These are phyloP conservation scores for Pilatotrama ljubarskyi DNA, from an alignment of 768 basidiomycete genomes.

Conservation along the genomic window DNA sequence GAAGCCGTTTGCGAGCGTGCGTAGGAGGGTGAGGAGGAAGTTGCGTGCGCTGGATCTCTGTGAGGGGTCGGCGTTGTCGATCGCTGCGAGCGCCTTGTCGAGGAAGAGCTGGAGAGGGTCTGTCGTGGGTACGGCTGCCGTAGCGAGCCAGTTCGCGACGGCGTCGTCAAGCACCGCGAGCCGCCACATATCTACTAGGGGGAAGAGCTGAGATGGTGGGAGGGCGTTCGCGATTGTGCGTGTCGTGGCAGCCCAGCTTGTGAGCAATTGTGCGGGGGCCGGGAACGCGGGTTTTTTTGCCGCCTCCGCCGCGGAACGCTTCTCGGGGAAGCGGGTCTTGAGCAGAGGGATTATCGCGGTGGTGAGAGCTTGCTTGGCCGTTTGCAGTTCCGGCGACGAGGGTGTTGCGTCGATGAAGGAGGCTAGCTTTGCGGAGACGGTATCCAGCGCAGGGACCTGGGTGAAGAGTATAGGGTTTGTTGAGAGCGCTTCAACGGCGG, in stretches of 20 bases:
- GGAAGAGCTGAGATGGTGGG: constrained; percentile 63
- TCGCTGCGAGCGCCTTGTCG: constrained; percentile 40
- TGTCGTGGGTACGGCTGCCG: constrained; percentile 15
- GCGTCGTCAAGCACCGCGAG: constrained; percentile 68
- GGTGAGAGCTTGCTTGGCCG: constrained; percentile 53
- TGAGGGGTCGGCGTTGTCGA: constrained; percentile 32
- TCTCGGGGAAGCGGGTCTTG: constrained; percentile 51
- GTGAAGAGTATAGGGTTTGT: constrained; percentile 75
- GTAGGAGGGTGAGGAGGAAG: constrained; percentile 63
- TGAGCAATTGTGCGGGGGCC: constrained; percentile 42
- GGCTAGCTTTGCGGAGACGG: constrained; percentile 58
- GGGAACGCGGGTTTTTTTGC: constrained; percentile 26
- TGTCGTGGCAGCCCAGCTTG: constrained; percentile 51
- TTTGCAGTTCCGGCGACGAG: constrained; percentile 33
- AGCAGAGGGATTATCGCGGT: constrained; percentile 61
- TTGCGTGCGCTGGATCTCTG: constrained; percentile 41
- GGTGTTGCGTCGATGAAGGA: constrained; percentile 58
- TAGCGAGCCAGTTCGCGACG: constrained; percentile 52
- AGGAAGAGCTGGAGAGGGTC: constrained; percentile 51
- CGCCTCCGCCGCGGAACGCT: constrained; percentile 2
- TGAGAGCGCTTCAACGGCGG: constrained; percentile 60
- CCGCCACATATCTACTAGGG: constrained; percentile 81
- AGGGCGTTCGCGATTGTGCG: constrained; percentile 45
- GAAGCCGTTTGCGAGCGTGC: constrained; percentile 70
- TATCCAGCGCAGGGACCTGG: constrained; percentile 68